These are phyloP conservation scores for Cryptococcus floricola DNA, from an alignment of 1,284 basidiomycete genomes.

Conservation along the genomic window DNA sequence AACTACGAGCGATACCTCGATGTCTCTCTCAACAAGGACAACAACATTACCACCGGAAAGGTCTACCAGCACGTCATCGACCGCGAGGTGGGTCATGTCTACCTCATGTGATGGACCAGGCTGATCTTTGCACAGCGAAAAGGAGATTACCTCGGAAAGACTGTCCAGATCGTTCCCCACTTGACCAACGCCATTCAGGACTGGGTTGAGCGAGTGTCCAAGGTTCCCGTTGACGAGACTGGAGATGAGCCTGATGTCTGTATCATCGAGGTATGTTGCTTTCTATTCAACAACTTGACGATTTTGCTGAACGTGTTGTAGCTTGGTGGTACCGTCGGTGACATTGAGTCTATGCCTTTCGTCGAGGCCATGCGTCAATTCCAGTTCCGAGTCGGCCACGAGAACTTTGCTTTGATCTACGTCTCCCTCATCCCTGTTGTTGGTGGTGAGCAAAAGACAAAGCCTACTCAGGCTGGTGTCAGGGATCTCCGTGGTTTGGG, in stretches of 20 bases:
- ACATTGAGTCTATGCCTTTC: constrained; percentile 96
- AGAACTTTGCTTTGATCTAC: constrained; percentile 96
- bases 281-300: not conserved
- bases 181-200: constrained; percentile 97
- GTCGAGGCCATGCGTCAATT: constrained; percentile 99
- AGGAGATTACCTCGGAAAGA: constrained; percentile 97
- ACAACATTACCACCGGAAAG: constrained; percentile 98
- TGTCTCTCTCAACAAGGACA: constrained; percentile 87
- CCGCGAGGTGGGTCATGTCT: constrained; percentile 68
- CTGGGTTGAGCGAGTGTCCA: constrained; percentile 94
- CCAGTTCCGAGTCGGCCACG: constrained; percentile 95
- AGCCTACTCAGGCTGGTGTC: constrained; percentile 96
- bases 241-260: constrained; percentile 93
- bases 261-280: constrained; percentile 76
- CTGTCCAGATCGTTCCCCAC: constrained; percentile 96
- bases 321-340: constrained; percentile 94
- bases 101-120: not conserved
- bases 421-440: constrained; percentile 98
- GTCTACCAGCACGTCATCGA: constrained; percentile 97
- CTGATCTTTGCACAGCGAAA: constrained; percentile 58
- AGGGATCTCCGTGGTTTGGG: constrained; percentile 91
- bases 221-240: constrained; percentile 90
- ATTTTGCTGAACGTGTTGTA: constrained; percentile 37
- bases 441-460: constrained; percentile 98
- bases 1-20: constrained; percentile 99